Conservation (phyloP, 2,329 filamentous ascomycete species). For the Penicillium frequentans region DNA sequence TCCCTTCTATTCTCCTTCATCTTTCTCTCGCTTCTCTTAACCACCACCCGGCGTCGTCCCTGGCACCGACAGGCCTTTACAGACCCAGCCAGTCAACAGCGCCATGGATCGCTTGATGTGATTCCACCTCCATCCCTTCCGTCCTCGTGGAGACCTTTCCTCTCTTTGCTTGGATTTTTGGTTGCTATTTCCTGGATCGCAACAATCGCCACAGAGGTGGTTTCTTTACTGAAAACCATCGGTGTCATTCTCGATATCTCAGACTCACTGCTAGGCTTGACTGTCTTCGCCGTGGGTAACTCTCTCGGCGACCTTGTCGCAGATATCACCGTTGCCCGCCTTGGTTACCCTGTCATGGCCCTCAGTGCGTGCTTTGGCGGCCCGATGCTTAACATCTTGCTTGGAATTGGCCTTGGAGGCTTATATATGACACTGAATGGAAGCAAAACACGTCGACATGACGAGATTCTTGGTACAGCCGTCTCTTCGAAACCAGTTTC, state of each 20-base stretch:
- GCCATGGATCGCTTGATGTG: background rate
- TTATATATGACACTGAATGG: slow-evolving; percentile 77
- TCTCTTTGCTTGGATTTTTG: slow-evolving; percentile 87
- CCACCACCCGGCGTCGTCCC: slow-evolving; percentile 59
- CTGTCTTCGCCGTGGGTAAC: slow-evolving; percentile 95
- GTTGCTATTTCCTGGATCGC: slow-evolving; percentile 96
- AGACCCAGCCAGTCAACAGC: background rate
- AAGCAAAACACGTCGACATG: slow-evolving; percentile 8
- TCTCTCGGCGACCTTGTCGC: slow-evolving; percentile 92
- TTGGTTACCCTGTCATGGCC: slow-evolving; percentile 97
- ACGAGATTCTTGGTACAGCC: slow-evolving; percentile 3
- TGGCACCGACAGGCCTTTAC: slow-evolving; percentile 19
- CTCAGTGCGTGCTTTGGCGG: slow-evolving; percentile 94
- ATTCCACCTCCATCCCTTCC: slow-evolving; percentile 52
- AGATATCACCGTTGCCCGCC: slow-evolving; percentile 86
- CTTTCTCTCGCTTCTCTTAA: slow-evolving; percentile 64
- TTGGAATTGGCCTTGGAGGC: slow-evolving; percentile 90
- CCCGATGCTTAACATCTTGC: slow-evolving; percentile 93
- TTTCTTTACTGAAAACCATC: slow-evolving; percentile 88
- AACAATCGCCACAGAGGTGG: slow-evolving; percentile 91
- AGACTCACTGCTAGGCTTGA: slow-evolving; percentile 90
- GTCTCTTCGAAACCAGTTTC: slow-evolving; percentile 45
- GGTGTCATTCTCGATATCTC: slow-evolving; percentile 91
- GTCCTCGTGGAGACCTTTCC: slow-evolving; percentile 71
- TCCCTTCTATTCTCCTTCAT: slow-evolving; percentile 69